Conservation (phyloP, 805 yeast species). For the Monosporozyma unispora region DNA sequence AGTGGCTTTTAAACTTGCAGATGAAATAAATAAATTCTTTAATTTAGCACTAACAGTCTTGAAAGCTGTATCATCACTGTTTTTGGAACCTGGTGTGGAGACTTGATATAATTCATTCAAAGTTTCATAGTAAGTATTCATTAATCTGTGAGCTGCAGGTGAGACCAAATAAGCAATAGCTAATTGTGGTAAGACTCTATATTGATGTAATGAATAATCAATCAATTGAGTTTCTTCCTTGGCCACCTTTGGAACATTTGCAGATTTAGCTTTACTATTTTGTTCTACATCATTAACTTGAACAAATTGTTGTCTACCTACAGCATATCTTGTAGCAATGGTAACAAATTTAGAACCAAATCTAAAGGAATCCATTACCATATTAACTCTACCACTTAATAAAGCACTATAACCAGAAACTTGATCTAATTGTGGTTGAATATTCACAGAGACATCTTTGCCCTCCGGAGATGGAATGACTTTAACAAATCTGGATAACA, state of each 20-base stretch:
- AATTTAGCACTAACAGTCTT: conserved; percentile 36
- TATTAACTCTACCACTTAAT: conserved; percentile 78
- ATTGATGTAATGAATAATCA: conserved; percentile 84
- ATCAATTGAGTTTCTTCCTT: conserved; percentile 51
- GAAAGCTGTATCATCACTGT: conserved; percentile 33
- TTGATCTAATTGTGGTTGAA: conserved; percentile 73
- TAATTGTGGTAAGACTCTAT: conserved; percentile 75
- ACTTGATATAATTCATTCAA: conserved; percentile 47
- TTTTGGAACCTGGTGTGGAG: conserved; percentile 27
- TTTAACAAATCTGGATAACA: conserved; percentile 73
- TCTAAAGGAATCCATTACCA: conserved; percentile 81
- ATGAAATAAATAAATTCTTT: conserved; percentile 71
- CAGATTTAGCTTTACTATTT: conserved; percentile 31
- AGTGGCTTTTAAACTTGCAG: conserved; percentile 83
- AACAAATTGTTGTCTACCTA: conserved; percentile 80
- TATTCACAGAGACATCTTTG: conserved; percentile 31
- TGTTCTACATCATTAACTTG: conserved; percentile 5
- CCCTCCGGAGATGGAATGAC: conserved; percentile 66
- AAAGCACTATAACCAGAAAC: conserved; percentile 75
- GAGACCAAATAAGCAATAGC: conserved; percentile 72
- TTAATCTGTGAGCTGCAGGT: conserved; percentile 58
- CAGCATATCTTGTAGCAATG: conserved; percentile 81
- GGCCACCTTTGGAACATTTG: too few relatives aligned
- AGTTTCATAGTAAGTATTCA: conserved; percentile 41
- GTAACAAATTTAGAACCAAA: conserved; percentile 72